These are phyloP conservation scores for Geotrichum fermentans DNA, from an alignment of 1,139 yeast species.

Conservation along the genomic window DNA sequence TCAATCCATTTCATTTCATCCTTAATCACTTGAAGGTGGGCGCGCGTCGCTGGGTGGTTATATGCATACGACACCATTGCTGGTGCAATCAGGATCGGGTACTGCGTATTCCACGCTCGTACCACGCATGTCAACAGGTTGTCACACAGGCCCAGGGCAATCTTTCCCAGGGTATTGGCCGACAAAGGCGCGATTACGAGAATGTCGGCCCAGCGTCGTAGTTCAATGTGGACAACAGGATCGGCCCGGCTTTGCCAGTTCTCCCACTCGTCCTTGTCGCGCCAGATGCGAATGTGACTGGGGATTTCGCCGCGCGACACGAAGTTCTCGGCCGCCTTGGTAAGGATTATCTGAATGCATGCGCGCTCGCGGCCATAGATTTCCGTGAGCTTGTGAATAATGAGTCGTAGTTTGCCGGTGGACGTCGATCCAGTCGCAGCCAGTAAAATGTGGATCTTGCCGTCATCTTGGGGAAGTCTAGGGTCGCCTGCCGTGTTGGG, in stretches of 20 bases:
- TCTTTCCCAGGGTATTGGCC: conserved; percentile 82
- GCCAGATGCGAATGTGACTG: conserved; percentile 69
- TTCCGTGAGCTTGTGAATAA: conserved; percentile 71
- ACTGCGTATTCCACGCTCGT: conserved; percentile 87
- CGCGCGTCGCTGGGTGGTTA: conserved; percentile 78
- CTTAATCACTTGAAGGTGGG: conserved; percentile 66
- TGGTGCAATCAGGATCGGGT: conserved; percentile 83
- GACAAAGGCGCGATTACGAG: conserved; percentile 82
- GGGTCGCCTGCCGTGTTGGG: conserved; percentile 55
- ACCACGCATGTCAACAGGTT: conserved; percentile 83
- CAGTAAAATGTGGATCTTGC: conserved; percentile 75
- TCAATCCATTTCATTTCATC: conserved; percentile 93
- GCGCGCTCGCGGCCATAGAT: conserved; percentile 70
- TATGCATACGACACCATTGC: conserved; percentile 91
- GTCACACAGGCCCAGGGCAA: conserved; percentile 84
- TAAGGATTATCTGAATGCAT: conserved; percentile 72
- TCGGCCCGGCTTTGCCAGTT: conserved; percentile 82
- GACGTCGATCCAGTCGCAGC: conserved; percentile 92
- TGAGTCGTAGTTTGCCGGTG: conserved; percentile 66
- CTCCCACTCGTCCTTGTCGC: conserved; percentile 86
- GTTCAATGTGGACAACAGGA: conserved; percentile 87
- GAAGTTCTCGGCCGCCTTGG: conserved; percentile 78
- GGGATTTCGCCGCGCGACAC: conserved; percentile 56
- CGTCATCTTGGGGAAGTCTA: conserved; percentile 84
- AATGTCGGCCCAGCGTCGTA: conserved; percentile 93